Evolutionary conservation across 2,329 filamentous ascomycete genomes (phyloP).

Genomic region (Aspergillus versicolor): DNA sequence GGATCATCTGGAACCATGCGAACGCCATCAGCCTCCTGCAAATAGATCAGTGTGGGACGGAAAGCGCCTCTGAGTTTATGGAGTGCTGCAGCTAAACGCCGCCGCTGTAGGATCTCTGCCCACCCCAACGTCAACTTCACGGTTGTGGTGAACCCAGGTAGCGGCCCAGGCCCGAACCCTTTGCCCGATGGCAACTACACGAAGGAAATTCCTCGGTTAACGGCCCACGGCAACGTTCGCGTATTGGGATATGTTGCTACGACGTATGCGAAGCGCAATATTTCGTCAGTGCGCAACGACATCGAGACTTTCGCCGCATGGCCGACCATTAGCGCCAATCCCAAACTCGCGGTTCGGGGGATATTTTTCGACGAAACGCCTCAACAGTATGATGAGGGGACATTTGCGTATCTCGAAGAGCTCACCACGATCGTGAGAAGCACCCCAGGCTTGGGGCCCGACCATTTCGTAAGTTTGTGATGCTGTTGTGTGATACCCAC

Average conservation of each 20-base stretch:
- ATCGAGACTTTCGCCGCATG: constrained; percentile 48
- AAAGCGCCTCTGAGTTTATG: constrained; percentile 8
- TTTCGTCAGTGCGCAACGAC: constrained; percentile 44
- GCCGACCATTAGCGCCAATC: constrained; percentile 36
- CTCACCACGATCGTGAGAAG: constrained; percentile 33
- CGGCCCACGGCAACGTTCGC: constrained; percentile 47
- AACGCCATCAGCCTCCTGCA: constrained; percentile 18
- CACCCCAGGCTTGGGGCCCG: constrained; percentile 32
- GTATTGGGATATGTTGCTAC: constrained; percentile 53
- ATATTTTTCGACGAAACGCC: constrained; percentile 54
- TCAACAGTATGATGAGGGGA: constrained; percentile 32
- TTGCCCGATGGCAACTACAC: constrained; percentile 47
- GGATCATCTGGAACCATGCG: constrained; percentile 14
- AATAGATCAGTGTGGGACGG: constrained; percentile 16
- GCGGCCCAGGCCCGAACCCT: constrained; percentile 45
- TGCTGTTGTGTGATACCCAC: constrained; percentile 12
- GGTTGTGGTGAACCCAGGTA: constrained; percentile 50
- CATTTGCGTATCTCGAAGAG: constrained; percentile 34
- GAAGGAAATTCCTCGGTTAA: constrained; percentile 42
- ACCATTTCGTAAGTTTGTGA: constrained; percentile 37
- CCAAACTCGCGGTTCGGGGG: constrained; percentile 43
- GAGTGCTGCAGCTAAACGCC: constrained; percentile 25
- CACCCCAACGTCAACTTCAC: constrained; percentile 49
- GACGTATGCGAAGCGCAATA: constrained; percentile 45
- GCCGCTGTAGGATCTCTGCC: constrained; percentile 34